Evolutionary conservation across 129 eudicot species (phyloP).

Genomic region (Logfia minima): DNA sequence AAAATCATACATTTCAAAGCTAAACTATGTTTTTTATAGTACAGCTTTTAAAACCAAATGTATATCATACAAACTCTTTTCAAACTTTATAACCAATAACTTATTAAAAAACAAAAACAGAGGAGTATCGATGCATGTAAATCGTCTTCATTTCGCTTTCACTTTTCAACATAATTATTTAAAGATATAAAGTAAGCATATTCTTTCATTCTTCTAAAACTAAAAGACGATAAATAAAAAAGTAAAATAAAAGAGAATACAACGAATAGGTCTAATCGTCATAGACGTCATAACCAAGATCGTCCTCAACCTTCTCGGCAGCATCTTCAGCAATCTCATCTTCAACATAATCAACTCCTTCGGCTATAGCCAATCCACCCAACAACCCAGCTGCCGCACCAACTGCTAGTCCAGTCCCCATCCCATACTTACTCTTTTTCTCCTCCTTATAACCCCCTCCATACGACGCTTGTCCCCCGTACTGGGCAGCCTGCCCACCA

Average conservation of each 20-base stretch:
- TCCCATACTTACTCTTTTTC: slow-evolving; percentile 60
- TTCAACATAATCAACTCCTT: slow-evolving; percentile 73
- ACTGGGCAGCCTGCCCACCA: slow-evolving; percentile 35
- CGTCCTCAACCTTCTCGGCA: slow-evolving; percentile 80
- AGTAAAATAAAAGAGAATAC: background rate
- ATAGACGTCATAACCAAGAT: slow-evolving; percentile 55
- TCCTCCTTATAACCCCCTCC: slow-evolving; percentile 38
- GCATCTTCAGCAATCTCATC: slow-evolving; percentile 69
- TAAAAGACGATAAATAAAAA: background rate
- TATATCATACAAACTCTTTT: no score
- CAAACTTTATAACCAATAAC: no score
- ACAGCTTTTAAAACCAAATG: no score
- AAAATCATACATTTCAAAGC: no score
- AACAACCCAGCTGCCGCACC: slow-evolving; percentile 88
- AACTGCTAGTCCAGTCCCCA: slow-evolving; percentile 93
- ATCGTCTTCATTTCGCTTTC: no score
- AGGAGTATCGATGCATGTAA: no score
- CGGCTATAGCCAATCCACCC: slow-evolving; percentile 82
- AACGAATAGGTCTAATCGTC: slow-evolving; percentile 33
- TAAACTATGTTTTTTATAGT: no score
- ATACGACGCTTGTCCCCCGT: slow-evolving; percentile 13
- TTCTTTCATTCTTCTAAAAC: no score
- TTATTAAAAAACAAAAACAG: no score
- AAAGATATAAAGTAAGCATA: no score
- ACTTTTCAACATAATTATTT: no score